A percentile compares a stretch with the other conserved stretches of the same genome.
These are phyloP conservation scores for Psilocybe mexicana DNA, from an alignment of 1,284 basidiomycete species.

Conservation along the genomic window DNA sequence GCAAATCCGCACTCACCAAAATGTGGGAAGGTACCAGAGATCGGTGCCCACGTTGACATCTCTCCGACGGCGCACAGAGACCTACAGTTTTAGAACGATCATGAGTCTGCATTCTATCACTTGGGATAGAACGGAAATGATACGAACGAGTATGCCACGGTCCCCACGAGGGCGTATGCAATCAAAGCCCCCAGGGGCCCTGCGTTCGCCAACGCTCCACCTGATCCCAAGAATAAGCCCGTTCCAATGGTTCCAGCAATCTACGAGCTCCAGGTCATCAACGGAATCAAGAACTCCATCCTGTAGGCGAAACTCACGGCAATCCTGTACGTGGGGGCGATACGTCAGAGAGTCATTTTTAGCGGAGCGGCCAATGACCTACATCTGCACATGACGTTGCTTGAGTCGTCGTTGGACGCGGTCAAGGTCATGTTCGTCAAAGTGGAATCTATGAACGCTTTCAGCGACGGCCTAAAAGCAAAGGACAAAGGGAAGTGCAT, in stretches of 20 bases:
- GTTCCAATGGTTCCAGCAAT: conserved; percentile 77
- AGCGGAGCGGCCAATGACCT: conserved; percentile 21
- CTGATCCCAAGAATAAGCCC: conserved; percentile 82
- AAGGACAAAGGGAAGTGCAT: conserved; percentile 2
- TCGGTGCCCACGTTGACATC: conserved; percentile 71
- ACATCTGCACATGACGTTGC: conserved; percentile 77
- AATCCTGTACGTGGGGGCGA: conserved; percentile 43
- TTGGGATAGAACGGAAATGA: neutral
- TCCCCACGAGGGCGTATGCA: conserved; percentile 60
- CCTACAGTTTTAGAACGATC: conserved; percentile 27
- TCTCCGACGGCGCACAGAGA: conserved; percentile 67
- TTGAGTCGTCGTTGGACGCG: conserved; percentile 62
- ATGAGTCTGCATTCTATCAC: neutral
- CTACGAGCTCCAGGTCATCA: conserved; percentile 31
- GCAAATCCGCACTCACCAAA: conserved; percentile 41
- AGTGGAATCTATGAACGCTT: conserved; percentile 32
- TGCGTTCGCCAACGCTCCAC: conserved; percentile 53
- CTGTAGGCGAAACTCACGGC: conserved; percentile 40
- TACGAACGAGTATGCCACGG: conserved; percentile 62
- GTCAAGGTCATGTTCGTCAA: conserved; percentile 61
- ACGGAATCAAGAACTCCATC: neutral
- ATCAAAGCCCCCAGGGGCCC: conserved; percentile 65
- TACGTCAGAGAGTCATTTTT: conserved; percentile 3
- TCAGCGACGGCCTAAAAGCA: neutral
- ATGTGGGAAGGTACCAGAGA: conserved; percentile 76